A percentile compares a stretch with the other conserved stretches of the same genome.
Conservation (phyloP, 1,139 yeast species). For the Fermentozyma sake region DNA sequence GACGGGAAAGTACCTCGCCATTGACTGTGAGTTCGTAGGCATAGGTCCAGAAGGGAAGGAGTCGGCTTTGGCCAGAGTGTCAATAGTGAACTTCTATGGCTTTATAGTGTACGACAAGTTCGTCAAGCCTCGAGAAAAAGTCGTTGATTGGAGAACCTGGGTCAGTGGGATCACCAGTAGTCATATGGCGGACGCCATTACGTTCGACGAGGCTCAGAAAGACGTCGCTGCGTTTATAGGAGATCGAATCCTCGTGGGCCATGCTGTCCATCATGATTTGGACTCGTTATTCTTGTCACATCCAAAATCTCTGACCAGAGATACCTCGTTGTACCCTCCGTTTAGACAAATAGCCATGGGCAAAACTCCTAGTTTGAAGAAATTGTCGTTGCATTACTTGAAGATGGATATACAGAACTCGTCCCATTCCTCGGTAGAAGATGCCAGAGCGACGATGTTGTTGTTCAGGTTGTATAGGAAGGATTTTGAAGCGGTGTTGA, state of each 20-base stretch:
- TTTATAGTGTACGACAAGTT: conserved; percentile 63
- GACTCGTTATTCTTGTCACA: conserved; percentile 63
- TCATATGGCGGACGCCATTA: conserved; percentile 62
- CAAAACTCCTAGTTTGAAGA: conserved; percentile 68
- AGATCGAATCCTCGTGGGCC: conserved; percentile 69
- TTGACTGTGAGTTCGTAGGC: conserved; percentile 95
- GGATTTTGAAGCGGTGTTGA: conserved; percentile 69
- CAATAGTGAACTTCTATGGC: conserved; percentile 82
- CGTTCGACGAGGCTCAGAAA: conserved; percentile 62
- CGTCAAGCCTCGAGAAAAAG: conserved; percentile 71
- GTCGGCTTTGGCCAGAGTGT: conserved; percentile 80
- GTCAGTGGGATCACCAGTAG: conserved; percentile 81
- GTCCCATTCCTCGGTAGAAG: conserved; percentile 85
- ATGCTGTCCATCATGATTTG: conserved; percentile 77
- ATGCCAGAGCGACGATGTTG: conserved; percentile 84
- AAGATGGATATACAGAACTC: conserved; percentile 65
- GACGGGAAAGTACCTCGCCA: conserved; percentile 71
- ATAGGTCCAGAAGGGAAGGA: conserved; percentile 68
- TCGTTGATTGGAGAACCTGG: conserved; percentile 91
- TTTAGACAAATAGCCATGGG: conserved; percentile 61
- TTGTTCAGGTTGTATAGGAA: conserved; percentile 58
- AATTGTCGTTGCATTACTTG: conserved; percentile 54
- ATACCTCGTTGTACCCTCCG: conserved; percentile 62
- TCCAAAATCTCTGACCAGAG: conserved; percentile 62
- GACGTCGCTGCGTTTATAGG: conserved; percentile 47